Evolutionary conservation across 768 basidiomycete species (phyloP).

Genomic region (Hemileccinum rubropunctum): DNA sequence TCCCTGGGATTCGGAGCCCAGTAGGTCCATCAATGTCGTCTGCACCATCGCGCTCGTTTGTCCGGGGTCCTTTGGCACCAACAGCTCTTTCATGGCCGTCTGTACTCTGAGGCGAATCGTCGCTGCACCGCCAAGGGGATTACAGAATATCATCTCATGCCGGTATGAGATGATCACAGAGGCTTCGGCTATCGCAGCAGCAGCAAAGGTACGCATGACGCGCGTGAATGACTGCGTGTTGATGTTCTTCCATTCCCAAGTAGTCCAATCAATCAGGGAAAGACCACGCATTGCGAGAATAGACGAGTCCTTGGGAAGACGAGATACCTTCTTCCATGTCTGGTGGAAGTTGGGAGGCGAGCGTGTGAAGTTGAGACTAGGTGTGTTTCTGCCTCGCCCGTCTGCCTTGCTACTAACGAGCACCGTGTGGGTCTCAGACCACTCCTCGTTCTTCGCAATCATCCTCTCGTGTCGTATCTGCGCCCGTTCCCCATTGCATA

Average conservation of each 20-base stretch:
- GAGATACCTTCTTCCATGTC: neutral
- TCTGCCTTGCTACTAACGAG: neutral
- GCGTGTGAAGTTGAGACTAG: neutral
- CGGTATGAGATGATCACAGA: neutral
- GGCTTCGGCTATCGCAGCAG: neutral
- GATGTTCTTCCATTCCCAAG: neutral
- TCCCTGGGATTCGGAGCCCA: neutral
- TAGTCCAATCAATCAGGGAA: neutral
- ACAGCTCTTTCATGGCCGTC: neutral
- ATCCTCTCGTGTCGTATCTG: neutral
- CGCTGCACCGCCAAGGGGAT: neutral
- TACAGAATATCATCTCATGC: neutral
- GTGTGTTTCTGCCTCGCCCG: neutral
- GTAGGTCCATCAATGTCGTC: neutral
- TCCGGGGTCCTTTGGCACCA: neutral
- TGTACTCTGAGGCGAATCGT: neutral
- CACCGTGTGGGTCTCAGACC: neutral
- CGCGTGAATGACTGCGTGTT: neutral
- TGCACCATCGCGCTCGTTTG: neutral
- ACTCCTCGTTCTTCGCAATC: neutral
- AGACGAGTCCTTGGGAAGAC: neutral
- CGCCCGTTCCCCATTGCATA: too few relatives aligned
- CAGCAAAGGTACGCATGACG: neutral
- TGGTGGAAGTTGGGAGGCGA: neutral
- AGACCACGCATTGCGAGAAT: neutral